Conservation (phyloP, 2,329 filamentous ascomycete species). For the Harringtonia aguacate region DNA sequence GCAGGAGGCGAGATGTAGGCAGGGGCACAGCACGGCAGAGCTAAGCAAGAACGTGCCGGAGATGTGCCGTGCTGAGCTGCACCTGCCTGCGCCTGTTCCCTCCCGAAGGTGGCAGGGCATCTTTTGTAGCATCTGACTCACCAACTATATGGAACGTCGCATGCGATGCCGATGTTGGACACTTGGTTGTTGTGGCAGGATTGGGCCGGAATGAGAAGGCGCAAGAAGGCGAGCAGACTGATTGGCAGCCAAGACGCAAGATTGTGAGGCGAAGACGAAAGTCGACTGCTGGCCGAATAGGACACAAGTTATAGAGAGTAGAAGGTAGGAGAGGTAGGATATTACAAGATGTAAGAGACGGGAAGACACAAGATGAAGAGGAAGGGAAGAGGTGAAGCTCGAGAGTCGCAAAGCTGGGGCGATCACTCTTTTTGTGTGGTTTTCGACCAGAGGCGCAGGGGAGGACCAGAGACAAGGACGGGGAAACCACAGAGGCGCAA, state of each 20-base stretch:
- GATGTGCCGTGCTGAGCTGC: no score
- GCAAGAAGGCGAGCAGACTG: no score
- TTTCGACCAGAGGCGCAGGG: not conserved
- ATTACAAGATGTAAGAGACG: no score
- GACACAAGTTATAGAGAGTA: not conserved
- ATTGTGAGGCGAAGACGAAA: no score
- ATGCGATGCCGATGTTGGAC: constrained; percentile 5
- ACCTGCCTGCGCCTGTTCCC: no score
- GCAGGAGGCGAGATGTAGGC: no score
- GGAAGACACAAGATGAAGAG: not conserved
- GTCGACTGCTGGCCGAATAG: not conserved
- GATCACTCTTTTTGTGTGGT: constrained; percentile 6
- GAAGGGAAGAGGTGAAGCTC: not conserved
- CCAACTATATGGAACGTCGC: constrained; percentile 1
- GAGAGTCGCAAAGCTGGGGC: constrained; percentile 3
- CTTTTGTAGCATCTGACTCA: constrained; percentile 7
- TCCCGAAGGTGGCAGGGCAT: no score
- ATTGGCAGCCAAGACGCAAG: no score
- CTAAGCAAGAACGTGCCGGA: no score
- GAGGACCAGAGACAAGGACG: not conserved
- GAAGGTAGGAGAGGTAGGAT: not conserved
- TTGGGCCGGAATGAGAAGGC: constrained; percentile 2
- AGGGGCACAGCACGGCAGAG: no score
- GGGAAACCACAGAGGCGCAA: not conserved
- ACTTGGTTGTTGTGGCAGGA: not conserved